Percentiles rank a stretch among this genome's conserved stretches.
These are phyloP conservation scores for Naegleria gruberi DNA, from an alignment of 208 protist genomes.

Conservation along the genomic window DNA sequence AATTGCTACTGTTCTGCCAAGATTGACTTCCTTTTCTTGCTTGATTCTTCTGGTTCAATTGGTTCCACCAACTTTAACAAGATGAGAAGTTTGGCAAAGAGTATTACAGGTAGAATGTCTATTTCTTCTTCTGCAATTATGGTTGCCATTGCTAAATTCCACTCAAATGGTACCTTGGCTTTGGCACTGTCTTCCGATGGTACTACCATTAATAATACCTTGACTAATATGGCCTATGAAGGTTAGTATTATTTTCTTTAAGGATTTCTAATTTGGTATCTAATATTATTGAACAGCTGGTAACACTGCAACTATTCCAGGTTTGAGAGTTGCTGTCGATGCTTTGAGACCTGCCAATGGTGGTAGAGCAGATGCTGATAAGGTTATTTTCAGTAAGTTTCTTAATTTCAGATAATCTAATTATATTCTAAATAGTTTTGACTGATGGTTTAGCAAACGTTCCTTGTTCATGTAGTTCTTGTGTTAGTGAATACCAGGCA, in stretches of 20 bases:
- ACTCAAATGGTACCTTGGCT: background rate
- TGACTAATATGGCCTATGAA: background rate
- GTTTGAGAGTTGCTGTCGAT: background rate
- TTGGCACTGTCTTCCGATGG: background rate
- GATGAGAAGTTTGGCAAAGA: background rate
- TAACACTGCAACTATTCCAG: background rate
- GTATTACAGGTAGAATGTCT: background rate
- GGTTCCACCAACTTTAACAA: background rate
- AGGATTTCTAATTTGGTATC: no score
- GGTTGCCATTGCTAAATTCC: background rate
- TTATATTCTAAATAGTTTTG: no score
- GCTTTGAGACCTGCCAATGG: background rate
- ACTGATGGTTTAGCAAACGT: background rate
- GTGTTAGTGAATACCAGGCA: background rate
- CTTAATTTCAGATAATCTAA: no score
- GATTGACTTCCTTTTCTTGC: background rate
- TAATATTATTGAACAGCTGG: no score
- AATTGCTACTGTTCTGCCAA: background rate
- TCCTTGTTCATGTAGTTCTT: background rate
- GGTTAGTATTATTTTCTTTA: no score
- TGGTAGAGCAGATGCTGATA: background rate
- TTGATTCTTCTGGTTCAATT: background rate
- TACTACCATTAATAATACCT: background rate
- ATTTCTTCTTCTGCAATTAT: background rate
- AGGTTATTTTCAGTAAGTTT: background rate